Conservation (phyloP, 2,329 filamentous ascomycete genomes). For the Xylaria sp. region DNA sequence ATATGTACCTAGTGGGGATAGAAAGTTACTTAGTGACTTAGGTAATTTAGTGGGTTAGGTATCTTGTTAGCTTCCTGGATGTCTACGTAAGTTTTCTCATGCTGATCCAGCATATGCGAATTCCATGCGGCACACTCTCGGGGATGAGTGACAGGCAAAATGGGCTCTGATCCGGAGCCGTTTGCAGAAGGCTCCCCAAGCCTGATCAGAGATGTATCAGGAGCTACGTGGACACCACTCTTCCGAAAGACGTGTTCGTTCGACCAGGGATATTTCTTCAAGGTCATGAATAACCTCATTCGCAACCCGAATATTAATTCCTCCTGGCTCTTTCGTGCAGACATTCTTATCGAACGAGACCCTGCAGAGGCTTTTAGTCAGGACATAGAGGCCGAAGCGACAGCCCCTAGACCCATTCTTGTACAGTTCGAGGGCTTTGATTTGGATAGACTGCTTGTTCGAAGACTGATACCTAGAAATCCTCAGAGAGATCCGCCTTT, state of each 20-base stretch:
- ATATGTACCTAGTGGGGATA: not conserved
- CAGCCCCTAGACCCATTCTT: conserved; percentile 50
- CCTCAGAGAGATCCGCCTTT: conserved; percentile 77
- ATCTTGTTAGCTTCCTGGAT: not conserved
- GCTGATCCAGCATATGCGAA: not conserved
- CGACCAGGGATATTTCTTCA: conserved; percentile 68
- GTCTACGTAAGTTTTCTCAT: not conserved
- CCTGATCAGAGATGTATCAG: conserved; percentile 52
- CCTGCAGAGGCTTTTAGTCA: conserved; percentile 48
- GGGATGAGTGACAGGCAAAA: conserved; percentile 34
- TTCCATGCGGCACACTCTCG: not conserved
- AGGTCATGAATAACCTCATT: conserved; percentile 79
- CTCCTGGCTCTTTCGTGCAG: conserved; percentile 80
- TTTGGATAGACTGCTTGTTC: conserved; percentile 73
- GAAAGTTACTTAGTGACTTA: not conserved
- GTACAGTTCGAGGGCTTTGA: conserved; percentile 59
- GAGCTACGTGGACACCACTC: conserved; percentile 63
- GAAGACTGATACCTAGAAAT: conserved; percentile 85
- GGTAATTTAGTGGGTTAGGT: not conserved
- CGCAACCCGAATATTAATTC: conserved; percentile 85
- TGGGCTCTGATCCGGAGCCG: conserved; percentile 53
- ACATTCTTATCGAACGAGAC: conserved; percentile 71
- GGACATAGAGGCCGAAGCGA: conserved; percentile 47
- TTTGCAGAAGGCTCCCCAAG: conserved; percentile 50
- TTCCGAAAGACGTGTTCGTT: conserved; percentile 71